Evolutionary conservation across 2,329 filamentous ascomycete genomes (phyloP).

Genomic region (Hypoxylon sp.): DNA sequence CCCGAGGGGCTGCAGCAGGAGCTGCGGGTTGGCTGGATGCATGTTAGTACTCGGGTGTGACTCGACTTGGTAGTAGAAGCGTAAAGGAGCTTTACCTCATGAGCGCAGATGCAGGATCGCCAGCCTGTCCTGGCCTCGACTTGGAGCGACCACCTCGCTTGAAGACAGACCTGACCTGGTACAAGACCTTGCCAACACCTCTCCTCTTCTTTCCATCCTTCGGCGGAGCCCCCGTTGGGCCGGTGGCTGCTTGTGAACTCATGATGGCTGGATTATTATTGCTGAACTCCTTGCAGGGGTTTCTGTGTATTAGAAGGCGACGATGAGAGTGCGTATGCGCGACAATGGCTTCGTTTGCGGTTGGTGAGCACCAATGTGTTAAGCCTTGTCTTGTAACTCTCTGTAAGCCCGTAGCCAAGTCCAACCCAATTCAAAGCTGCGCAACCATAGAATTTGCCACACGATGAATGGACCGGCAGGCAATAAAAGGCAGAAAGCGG

Average conservation of each 20-base stretch:
- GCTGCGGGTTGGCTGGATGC: slow-evolving; percentile 33
- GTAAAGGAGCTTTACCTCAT: slow-evolving; percentile 37
- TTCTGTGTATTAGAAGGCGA: neutral
- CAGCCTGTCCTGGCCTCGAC: slow-evolving; percentile 23
- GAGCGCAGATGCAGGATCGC: slow-evolving; percentile 18
- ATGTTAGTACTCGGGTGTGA: slow-evolving; percentile 32
- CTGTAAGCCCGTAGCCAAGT: slow-evolving; percentile 1
- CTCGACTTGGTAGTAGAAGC: neutral
- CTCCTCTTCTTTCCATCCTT: slow-evolving; percentile 51
- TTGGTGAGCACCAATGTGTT: slow-evolving; percentile 9
- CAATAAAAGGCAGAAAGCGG: slow-evolving; percentile 5
- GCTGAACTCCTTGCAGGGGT: neutral
- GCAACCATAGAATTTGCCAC: slow-evolving; percentile 5
- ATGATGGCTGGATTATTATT: slow-evolving; percentile 25
- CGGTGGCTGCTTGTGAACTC: slow-evolving; percentile 36
- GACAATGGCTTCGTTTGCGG: neutral
- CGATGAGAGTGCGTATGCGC: neutral
- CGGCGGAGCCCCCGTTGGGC: slow-evolving; percentile 24
- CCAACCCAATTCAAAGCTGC: slow-evolving; percentile 14
- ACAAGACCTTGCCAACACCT: slow-evolving; percentile 57
- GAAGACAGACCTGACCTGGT: slow-evolving; percentile 59
- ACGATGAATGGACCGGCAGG: slow-evolving; percentile 5
- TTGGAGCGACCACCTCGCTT: slow-evolving; percentile 52
- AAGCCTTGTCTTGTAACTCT: neutral
- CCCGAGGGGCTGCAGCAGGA: slow-evolving; percentile 17